These are phyloP conservation scores for Neolentinus lepideus DNA, from an alignment of 1,284 basidiomycete genomes.

Conservation along the genomic window DNA sequence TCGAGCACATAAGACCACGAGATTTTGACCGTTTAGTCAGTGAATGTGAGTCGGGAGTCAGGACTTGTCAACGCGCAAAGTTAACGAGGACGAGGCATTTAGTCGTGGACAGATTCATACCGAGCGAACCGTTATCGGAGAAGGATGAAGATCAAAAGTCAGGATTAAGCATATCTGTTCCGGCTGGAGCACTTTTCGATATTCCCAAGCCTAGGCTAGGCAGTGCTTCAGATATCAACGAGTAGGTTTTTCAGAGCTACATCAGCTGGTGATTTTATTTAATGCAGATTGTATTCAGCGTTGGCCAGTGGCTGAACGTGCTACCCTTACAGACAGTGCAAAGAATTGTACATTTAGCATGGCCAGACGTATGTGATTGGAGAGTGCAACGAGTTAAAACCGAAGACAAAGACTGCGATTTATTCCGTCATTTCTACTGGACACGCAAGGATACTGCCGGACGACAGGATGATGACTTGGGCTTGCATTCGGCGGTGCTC, in stretches of 20 bases:
- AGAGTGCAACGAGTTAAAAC: constrained; percentile 29
- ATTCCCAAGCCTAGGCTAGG: constrained; percentile 8
- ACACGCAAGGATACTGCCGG: constrained; percentile 15
- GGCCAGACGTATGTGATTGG: constrained; percentile 34
- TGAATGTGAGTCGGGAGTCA: neutral
- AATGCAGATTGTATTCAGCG: constrained; percentile 10
- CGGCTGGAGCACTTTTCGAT: constrained; percentile 20
- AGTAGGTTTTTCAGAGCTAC: neutral
- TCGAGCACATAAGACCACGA: constrained; percentile 11
- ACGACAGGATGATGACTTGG: constrained; percentile 13
- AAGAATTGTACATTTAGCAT: constrained; percentile 42
- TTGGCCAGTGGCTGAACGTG: constrained; percentile 33
- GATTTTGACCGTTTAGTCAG: neutral
- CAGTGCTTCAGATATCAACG: neutral
- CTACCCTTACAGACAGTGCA: constrained; percentile 49
- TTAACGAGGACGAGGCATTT: too few species aligned
- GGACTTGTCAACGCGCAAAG: too few species aligned
- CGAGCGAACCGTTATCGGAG: constrained; percentile 14
- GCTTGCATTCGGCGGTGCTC: constrained; percentile 33
- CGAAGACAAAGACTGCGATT: constrained; percentile 28
- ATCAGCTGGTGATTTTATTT: too few species aligned
- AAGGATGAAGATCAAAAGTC: constrained; percentile 18
- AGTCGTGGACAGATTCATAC: neutral
- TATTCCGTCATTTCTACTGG: constrained; percentile 50
- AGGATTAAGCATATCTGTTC: constrained; percentile 24